Conservation (phyloP, 2,329 filamentous ascomycete species). For the Furcasterigmium furcatum region DNA sequence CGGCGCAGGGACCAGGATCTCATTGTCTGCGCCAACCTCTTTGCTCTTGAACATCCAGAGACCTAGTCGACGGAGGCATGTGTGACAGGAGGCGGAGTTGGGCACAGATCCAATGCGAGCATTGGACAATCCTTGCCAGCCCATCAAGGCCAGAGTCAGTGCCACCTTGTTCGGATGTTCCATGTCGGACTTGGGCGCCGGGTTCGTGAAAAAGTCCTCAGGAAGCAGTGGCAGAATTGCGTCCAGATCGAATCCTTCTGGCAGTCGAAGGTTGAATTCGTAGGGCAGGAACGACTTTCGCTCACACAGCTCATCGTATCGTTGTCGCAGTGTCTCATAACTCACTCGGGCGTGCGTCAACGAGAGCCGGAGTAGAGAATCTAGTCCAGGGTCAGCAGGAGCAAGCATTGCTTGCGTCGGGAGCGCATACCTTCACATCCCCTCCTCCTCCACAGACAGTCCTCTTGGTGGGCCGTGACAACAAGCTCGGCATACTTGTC, state of each 20-base stretch:
- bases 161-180: constrained; percentile 54
- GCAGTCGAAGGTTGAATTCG: constrained; percentile 57
- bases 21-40: constrained; percentile 52
- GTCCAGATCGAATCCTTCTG: constrained; percentile 49
- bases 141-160: constrained; percentile 66
- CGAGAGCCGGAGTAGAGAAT: constrained; percentile 57
- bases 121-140: constrained; percentile 68
- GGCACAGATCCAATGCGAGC: constrained; percentile 56
- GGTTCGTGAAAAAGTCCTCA: constrained; percentile 49
- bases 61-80: constrained; percentile 84
- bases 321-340: constrained; percentile 53
- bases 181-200: constrained; percentile 22
- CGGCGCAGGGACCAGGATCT: constrained; percentile 54
- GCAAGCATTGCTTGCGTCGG: background rate
- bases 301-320: constrained; percentile 61
- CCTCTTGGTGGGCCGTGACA: constrained; percentile 70
- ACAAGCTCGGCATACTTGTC: constrained; percentile 74
- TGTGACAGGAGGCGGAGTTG: constrained; percentile 75
- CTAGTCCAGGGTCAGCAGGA: constrained; percentile 29
- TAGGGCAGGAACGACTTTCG: constrained; percentile 58
- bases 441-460: constrained; percentile 80
- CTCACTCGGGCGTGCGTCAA: constrained; percentile 60
- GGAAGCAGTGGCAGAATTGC: constrained; percentile 47
- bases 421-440: constrained; percentile 79
- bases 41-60: constrained; percentile 92